These are phyloP conservation scores for Asterionellopsis glacialis DNA, from an alignment of 108 stramenopile species.

Conservation along the genomic window DNA sequence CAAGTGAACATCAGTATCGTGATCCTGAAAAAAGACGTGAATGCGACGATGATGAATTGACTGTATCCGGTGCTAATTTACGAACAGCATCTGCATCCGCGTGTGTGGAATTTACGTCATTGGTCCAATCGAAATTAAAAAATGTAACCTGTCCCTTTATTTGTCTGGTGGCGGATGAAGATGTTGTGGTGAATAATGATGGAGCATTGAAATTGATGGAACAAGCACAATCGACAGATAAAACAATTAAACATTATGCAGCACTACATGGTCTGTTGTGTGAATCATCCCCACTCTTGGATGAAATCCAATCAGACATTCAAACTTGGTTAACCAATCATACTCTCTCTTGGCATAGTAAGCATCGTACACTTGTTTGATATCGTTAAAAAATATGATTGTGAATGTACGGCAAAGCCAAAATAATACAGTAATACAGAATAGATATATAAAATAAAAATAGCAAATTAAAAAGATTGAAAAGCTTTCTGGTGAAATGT, in stretches of 20 bases:
- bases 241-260: constrained; percentile 67
- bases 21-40: constrained; percentile 60
- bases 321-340: constrained; percentile 47
- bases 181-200: constrained; percentile 75
- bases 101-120: constrained; percentile 58
- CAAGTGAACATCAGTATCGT: constrained; percentile 64
- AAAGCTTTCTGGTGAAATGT: too few species aligned
- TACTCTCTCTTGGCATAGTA: too few species aligned
- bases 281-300: constrained; percentile 70
- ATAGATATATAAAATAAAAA: too few species aligned
- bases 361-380: too few species aligned
- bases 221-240: constrained; percentile 46
- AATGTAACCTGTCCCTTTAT: constrained; percentile 48
- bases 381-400: too few species aligned
- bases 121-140: constrained; percentile 26
- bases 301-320: constrained; percentile 61
- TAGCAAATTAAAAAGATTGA: too few species aligned
- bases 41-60: constrained; percentile 53
- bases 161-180: constrained; percentile 71
- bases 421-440: too few species aligned
- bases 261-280: constrained; percentile 80
- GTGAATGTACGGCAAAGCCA: too few species aligned
- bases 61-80: constrained; percentile 23
- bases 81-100: constrained; percentile 53
- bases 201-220: constrained; percentile 50